Percentiles rank a stretch among this genome's conserved stretches.
Conservation (phyloP, 1,284 basidiomycete species). For the Violaceomyces palustris region DNA sequence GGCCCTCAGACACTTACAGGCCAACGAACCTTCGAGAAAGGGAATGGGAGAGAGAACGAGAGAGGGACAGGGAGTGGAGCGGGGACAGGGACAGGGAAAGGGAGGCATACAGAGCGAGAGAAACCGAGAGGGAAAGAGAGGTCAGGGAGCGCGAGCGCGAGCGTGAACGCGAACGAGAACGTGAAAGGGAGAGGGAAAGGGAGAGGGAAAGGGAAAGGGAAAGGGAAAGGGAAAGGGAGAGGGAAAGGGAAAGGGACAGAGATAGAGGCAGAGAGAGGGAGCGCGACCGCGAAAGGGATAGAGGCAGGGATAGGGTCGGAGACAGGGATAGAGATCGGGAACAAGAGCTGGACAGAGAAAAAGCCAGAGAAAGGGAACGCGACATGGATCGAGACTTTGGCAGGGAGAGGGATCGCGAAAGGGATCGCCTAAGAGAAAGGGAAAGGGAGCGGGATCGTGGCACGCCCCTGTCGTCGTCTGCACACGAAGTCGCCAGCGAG, state of each 20-base stretch:
- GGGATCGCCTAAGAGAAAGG: slow-evolving; percentile 1
- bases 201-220: slow-evolving; percentile 28
- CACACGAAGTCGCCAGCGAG: too few species aligned
- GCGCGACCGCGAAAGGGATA: slow-evolving; percentile 13
- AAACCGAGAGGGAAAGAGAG: too few species aligned
- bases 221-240: slow-evolving; percentile 20
- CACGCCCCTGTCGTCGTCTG: too few species aligned
- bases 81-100: too few species aligned
- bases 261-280: slow-evolving; percentile 14
- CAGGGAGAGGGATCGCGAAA: slow-evolving; percentile 1
- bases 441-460: too few species aligned
- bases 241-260: slow-evolving; percentile 11
- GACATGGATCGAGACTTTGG: slow-evolving; percentile 2
- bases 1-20: too few species aligned
- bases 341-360: slow-evolving; percentile 8
- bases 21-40: too few species aligned
- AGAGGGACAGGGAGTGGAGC: too few species aligned
- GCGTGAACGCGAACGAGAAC: slow-evolving; percentile 18
- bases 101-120: too few species aligned
- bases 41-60: too few species aligned
- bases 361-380: slow-evolving; percentile 13
- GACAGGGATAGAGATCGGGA: slow-evolving; percentile 15
- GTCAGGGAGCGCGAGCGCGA: slow-evolving; percentile 14
- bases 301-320: slow-evolving; percentile 19
- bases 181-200: slow-evolving; percentile 20